These are phyloP conservation scores for Penicillium sp. DNA, from an alignment of 2,329 filamentous ascomycete genomes.

Conservation along the genomic window DNA sequence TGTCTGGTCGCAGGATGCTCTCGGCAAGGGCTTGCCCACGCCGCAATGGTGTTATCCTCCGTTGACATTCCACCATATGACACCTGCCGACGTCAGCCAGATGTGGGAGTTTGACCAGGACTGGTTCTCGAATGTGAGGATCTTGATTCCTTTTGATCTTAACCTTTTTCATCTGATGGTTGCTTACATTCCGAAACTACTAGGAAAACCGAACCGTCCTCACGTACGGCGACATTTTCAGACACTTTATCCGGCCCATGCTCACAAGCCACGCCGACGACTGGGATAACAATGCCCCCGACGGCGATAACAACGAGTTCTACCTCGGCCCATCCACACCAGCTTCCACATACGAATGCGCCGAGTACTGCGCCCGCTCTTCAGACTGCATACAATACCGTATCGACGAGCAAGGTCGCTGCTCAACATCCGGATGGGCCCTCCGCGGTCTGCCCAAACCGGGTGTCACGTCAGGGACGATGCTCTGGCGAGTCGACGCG, in stretches of 20 bases:
- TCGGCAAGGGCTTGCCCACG: conserved; percentile 16
- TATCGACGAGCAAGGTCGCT: conserved; percentile 10
- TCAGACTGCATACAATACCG: conserved; percentile 18
- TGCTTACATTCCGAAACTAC: background rate
- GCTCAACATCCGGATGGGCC: conserved; percentile 11
- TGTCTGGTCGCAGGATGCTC: conserved; percentile 25
- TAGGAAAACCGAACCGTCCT: conserved; percentile 16
- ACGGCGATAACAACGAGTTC: conserved; percentile 3
- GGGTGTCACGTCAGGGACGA: conserved; percentile 15
- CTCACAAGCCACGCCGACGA: conserved; percentile 11
- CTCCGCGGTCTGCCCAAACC: conserved; percentile 14
- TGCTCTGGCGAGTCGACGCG: conserved; percentile 23
- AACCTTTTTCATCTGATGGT: background rate
- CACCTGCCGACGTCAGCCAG: conserved; percentile 20
- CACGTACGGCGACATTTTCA: conserved; percentile 24
- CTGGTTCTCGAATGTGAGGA: conserved; percentile 25
- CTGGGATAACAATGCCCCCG: conserved; percentile 17
- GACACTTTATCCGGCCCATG: conserved; percentile 16
- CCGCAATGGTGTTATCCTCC: conserved; percentile 26
- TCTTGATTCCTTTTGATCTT: background rate
- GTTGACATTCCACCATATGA: conserved; percentile 30
- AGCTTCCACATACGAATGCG: conserved; percentile 13
- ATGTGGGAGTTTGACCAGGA: conserved; percentile 24
- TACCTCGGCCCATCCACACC: conserved; percentile 4
- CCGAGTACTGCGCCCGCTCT: conserved; percentile 17